Evolutionary conservation across 805 yeast genomes (phyloP), one percentile per base, ranked within the genome.

Genomic region (Deakozyma indianensis): DNA sequence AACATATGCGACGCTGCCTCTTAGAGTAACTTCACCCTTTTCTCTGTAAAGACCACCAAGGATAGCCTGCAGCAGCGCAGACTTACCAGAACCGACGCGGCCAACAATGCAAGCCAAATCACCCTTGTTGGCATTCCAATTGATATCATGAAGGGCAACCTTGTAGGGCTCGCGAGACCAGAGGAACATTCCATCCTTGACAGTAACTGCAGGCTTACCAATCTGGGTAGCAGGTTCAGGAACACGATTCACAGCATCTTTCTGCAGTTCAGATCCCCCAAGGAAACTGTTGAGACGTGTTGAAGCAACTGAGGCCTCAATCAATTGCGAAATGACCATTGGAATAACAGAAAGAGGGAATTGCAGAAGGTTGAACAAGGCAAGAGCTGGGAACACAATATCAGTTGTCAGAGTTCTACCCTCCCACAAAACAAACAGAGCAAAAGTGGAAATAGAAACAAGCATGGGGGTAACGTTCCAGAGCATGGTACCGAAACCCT

Each of bases 281-380:
- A 92, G 70, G 63, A 83, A 92, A 29, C 73, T 70, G 2, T 78
- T 73, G 53, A 92, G 72, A 71, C 99, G 68, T 29, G 48, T 49
- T 23, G 61, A 48, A 9, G 72, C 68, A 3, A 67, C 72, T 48
- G 85, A 83, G 2, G 96, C 86, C 62, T 92, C 98, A 50, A 94
- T 80, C 43, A 86, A 65, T 41, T 83, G 71, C 16, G 95, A 80
- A 50, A 92, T 77, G 15, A 90, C 88, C 76, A 78, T 83, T 40
- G 99, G 99, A 51, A 92, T 73, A 35, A 86, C 85, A 9, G 94
- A 88, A 51, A 92, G 71, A 41, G 99, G 98, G 76, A 92, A 92
- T 0, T 83, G 73, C 48, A 92, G 72, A 58, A 92, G 68, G 61
- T 90, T 92, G 61, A 74, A 75, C 49, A 75, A 61, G 2, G 78